phyloP scores from a whole-genome alignment of 805 yeast species.

The Myxozyma lipomycoides region DNA sequence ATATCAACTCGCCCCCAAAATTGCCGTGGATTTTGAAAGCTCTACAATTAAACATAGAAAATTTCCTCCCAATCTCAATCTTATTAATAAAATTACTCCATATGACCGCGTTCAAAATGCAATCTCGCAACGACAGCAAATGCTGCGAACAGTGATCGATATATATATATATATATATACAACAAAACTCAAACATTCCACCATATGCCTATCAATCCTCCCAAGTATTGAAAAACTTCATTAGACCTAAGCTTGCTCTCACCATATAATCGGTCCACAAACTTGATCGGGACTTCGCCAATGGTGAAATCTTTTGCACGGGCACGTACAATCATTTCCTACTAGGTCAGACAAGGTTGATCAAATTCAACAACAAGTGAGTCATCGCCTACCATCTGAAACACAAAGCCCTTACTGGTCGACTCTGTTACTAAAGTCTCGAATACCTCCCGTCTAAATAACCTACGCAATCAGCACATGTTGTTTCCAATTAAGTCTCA shows the following conservation, averaged over 20 bases:
- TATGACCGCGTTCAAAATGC: no score
- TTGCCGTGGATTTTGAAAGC: no score
- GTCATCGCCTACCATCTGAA: slow-evolving; percentile 59
- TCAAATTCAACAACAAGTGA: no score
- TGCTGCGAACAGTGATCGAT: no score
- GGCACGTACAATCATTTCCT: slow-evolving; percentile 79
- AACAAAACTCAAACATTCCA: neutral
- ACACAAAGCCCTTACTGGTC: slow-evolving; percentile 72
- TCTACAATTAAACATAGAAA: no score
- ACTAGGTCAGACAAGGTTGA: no score
- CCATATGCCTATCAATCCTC: slow-evolving; percentile 68
- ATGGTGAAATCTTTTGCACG: slow-evolving; percentile 66
- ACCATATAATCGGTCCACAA: slow-evolving; percentile 75
- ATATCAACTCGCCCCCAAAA: no score
- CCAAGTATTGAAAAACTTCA: slow-evolving; percentile 71
- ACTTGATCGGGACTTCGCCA: slow-evolving; percentile 74
- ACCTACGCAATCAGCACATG: slow-evolving; percentile 25
- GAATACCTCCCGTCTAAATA: slow-evolving; percentile 66
- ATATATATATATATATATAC: no score
- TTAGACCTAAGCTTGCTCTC: slow-evolving; percentile 77
- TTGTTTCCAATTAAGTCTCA: neutral
- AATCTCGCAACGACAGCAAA: no score
- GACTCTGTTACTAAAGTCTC: slow-evolving; percentile 64
- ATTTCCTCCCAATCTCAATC: no score
- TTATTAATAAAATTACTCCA: no score